Conservation (phyloP, 1,139 yeast genomes). For the Dujonia santamariae region DNA sequence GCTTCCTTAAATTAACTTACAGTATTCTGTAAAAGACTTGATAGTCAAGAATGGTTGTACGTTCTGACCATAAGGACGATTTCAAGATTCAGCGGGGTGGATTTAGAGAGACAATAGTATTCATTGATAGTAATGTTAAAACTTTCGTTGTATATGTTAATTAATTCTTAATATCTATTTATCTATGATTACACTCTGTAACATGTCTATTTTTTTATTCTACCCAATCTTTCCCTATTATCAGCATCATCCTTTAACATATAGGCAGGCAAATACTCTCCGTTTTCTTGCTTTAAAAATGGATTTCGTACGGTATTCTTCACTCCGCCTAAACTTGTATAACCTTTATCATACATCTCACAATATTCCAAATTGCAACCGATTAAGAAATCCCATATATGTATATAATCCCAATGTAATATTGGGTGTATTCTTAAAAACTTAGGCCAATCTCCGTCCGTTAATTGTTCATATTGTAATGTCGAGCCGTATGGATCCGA, state of each 20-base stretch:
- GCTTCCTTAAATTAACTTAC: too few relatives aligned
- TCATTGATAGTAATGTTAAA: too few relatives aligned
- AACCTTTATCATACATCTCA: conserved; percentile 68
- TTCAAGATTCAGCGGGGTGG: too few relatives aligned
- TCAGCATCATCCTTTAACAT: conserved; percentile 55
- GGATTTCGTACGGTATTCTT: conserved; percentile 68
- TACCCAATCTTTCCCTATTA: conserved; percentile 50
- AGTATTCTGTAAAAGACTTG: too few relatives aligned
- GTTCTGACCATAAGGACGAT: too few relatives aligned
- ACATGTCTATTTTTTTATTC: conserved; percentile 15
- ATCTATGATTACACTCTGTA: too few relatives aligned
- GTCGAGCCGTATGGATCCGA: conserved; percentile 72
- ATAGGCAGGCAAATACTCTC: conserved; percentile 60
- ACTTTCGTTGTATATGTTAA: too few relatives aligned
- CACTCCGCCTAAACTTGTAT: conserved; percentile 78
- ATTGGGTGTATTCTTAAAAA: conserved; percentile 80
- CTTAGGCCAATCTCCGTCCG: conserved; percentile 88
- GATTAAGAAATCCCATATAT: conserved; percentile 70
- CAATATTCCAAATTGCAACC: conserved; percentile 59
- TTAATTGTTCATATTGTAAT: conserved; percentile 54
- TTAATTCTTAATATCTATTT: too few relatives aligned
- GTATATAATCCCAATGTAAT: conserved; percentile 74
- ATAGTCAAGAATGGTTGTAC: too few relatives aligned
- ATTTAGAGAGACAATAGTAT: too few relatives aligned
- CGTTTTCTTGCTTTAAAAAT: conserved; percentile 29